These are phyloP conservation scores for Phoma herbarum DNA, from an alignment of 2,329 filamentous ascomycete species.

Conservation along the genomic window DNA sequence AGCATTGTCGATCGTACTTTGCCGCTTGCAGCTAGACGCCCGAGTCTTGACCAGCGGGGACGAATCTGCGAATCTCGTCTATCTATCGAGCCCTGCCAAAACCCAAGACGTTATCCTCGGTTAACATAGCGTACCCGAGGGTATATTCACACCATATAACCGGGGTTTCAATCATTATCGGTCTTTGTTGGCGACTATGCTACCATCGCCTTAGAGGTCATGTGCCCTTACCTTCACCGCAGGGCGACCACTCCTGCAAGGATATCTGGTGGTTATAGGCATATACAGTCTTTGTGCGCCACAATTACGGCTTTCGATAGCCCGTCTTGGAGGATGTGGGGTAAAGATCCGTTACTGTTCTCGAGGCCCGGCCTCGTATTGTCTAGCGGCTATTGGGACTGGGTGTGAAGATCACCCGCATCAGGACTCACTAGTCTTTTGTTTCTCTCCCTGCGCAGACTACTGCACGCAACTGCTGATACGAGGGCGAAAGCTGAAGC, in stretches of 20 bases:
- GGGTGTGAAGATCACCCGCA: slow-evolving; percentile 4
- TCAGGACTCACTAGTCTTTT: too few species aligned
- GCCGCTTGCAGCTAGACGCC: slow-evolving; percentile 13
- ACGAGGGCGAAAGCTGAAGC: too few species aligned
- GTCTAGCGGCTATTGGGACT: neutral
- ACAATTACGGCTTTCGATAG: neutral
- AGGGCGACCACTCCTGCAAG: too few species aligned
- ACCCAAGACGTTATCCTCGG: slow-evolving; percentile 1
- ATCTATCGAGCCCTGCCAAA: neutral
- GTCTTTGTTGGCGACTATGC: too few species aligned
- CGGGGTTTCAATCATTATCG: too few species aligned
- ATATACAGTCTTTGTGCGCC: too few species aligned
- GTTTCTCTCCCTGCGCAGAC: too few species aligned
- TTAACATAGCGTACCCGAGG: neutral
- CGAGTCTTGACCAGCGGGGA: neutral
- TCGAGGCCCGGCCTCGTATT: neutral
- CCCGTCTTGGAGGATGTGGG: neutral
- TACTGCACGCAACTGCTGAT: too few species aligned
- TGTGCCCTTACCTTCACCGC: too few species aligned
- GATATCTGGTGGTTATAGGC: too few species aligned
- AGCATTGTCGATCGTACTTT: neutral
- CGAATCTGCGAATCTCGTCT: neutral
- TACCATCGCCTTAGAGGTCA: too few species aligned
- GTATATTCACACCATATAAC: slow-evolving; percentile 9
- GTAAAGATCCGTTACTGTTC: neutral